Evolutionary conservation across 2,329 filamentous ascomycete genomes (phyloP), one percentile per base, ranked within the genome.

Genomic region (Xylariaceae sp.): DNA sequence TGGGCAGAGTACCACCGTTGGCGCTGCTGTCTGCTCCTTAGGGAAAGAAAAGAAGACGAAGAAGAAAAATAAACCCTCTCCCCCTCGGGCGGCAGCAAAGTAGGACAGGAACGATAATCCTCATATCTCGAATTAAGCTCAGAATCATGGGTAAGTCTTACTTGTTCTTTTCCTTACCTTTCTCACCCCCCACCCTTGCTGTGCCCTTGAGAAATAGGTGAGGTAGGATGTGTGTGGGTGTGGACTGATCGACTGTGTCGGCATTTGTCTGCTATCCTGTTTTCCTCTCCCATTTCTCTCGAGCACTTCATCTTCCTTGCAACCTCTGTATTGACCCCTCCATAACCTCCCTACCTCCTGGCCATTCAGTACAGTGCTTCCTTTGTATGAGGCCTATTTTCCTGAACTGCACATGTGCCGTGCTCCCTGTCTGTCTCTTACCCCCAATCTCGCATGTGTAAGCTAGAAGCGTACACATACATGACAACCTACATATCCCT

Each of bases 141-240:
- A 46, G 39, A 40, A 47, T 36, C 47, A 57, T 57, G 54, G 54
- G 54, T 57, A 55, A 57, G 54, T 57, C 50, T 43, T 24, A 30
- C 28, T 16, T 39, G 31, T 16, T 44, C 36, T 41, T 35, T 23
- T 38, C 34, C 35, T 44, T 39, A 31, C 30, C 41, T 19, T 36
- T 23, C 19, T 11, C 28, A 15, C 34, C 21, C 14, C 30, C 23
- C 33, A 31, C 17, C 21, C 23, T 24, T 23, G 19, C 23, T 19
- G n/a, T n/a, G 16, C 28, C 19, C 15, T 17, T 21, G 26, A 5
- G 12, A 12, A 15, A 12, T 11, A 24, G 21, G 11, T 17, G n/a
- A n/a, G n/a, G n/a, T n/a, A n/a, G n/a, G n/a, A n/a, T n/a, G n/a
- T n/a, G n/a, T n/a, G n/a, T n/a, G n/a, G n/a, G n/a, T n/a, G n/a